These are phyloP conservation scores for Pestalotiopsis sp. DNA, from an alignment of 2,329 filamentous ascomycete species.

Conservation along the genomic window DNA sequence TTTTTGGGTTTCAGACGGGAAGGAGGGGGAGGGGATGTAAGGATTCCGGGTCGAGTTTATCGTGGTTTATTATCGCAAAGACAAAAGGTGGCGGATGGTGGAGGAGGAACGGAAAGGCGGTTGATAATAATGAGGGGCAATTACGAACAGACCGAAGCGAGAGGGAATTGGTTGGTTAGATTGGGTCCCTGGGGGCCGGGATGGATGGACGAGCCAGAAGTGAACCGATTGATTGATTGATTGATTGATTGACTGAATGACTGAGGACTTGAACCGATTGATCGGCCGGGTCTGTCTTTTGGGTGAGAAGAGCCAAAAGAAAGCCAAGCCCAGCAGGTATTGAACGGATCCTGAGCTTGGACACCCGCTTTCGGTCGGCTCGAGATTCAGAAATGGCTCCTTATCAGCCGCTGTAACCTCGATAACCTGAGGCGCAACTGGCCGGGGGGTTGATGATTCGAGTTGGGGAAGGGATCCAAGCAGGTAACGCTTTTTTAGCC, in stretches of 20 bases:
- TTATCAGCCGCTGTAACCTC: background rate
- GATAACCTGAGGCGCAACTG: background rate
- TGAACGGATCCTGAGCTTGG: background rate
- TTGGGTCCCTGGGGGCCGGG: background rate
- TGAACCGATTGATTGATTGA: background rate
- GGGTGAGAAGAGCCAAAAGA: background rate
- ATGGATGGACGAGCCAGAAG: background rate
- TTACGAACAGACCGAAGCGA: background rate
- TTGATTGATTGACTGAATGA: background rate
- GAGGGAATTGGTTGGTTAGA: background rate
- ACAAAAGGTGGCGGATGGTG: conserved; percentile 4
- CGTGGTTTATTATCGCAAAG: conserved; percentile 4
- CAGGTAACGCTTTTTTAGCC: background rate
- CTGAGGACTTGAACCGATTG: background rate
- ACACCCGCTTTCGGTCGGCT: background rate
- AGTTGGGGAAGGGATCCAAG: background rate
- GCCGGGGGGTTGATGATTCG: background rate
- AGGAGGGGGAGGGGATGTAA: background rate
- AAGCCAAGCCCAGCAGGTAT: background rate
- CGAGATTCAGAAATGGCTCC: background rate
- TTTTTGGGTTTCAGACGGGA: background rate
- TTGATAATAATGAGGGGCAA: conserved; percentile 7
- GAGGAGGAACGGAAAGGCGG: conserved; percentile 3
- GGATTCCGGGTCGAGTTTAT: background rate
- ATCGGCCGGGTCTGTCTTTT: background rate